Conservation (phyloP, 441 rosid species). For the Gossypium trilobum region DNA sequence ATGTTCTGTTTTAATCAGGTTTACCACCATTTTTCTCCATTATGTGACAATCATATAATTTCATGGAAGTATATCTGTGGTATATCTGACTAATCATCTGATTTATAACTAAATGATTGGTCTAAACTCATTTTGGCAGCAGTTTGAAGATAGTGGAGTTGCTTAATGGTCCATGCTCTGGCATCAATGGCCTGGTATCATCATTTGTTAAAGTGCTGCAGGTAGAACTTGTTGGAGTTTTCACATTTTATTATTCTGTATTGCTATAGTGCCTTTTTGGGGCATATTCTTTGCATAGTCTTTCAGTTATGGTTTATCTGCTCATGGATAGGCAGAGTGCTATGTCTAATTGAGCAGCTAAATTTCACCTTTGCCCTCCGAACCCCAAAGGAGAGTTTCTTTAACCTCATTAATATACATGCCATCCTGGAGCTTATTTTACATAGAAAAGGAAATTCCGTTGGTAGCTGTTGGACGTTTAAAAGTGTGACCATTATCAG, state of each 20-base stretch:
- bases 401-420: background rate
- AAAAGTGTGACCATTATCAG: background rate
- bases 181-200: constrained; percentile 78
- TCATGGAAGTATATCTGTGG: background rate
- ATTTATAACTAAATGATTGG: constrained; percentile 23
- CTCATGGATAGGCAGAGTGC: background rate
- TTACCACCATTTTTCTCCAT: background rate
- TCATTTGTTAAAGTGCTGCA: constrained; percentile 73
- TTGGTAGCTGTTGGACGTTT: background rate
- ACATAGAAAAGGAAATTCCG: background rate
- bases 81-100: background rate
- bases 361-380: background rate
- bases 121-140: constrained; percentile 53
- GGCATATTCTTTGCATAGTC: background rate
- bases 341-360: background rate
- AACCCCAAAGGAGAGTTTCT: background rate
- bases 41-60: background rate
- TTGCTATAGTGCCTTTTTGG: background rate
- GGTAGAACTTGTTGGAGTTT: constrained; percentile 32
- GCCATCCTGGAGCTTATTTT: background rate
- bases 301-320: background rate
- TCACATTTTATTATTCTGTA: background rate
- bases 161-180: constrained; percentile 28
- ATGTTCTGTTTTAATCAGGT: background rate
- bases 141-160: constrained; percentile 60